These are phyloP conservation scores for Fagus crenata DNA, from an alignment of 306 rosid species.

Conservation along the genomic window DNA sequence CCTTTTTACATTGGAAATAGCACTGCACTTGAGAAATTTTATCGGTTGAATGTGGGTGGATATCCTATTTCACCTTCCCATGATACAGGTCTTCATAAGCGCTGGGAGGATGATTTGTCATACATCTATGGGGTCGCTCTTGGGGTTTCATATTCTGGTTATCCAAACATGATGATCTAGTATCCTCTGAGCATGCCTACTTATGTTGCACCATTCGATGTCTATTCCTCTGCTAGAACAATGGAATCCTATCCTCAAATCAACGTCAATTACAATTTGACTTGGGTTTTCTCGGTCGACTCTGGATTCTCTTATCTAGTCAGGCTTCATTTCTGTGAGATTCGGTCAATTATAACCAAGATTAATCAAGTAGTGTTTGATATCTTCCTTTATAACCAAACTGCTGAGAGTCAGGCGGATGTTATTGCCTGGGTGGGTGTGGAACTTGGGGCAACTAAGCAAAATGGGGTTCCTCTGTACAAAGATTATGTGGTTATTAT, in stretches of 20 bases:
- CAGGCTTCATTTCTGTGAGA: constrained; percentile 90
- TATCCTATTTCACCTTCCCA: constrained; percentile 64
- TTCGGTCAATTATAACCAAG: constrained; percentile 33
- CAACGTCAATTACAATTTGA: constrained; percentile 72
- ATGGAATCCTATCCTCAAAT: constrained; percentile 60
- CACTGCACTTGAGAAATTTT: constrained; percentile 72
- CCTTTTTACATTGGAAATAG: constrained; percentile 47
- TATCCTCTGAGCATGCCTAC: constrained; percentile 46
- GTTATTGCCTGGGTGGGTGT: constrained; percentile 42
- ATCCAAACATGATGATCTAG: constrained; percentile 30
- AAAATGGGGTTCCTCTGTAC: constrained; percentile 51
- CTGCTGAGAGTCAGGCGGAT: constrained; percentile 56
- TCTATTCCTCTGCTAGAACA: constrained; percentile 73
- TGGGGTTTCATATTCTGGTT: constrained; percentile 62
- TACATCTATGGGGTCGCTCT: constrained; percentile 58
- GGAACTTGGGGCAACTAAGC: too few relatives aligned
- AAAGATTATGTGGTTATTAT: constrained; percentile 60
- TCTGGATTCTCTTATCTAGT: constrained; percentile 77
- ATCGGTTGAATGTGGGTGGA: constrained; percentile 82
- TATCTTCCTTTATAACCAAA: constrained; percentile 63
- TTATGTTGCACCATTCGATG: constrained; percentile 66
- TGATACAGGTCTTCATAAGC: constrained; percentile 79
- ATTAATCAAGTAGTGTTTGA: constrained; percentile 61
- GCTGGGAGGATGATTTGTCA: constrained; percentile 66
- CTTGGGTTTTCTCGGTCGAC: constrained; percentile 75